Evolutionary conservation across 2,329 filamentous ascomycete species (phyloP).

Genomic region (Cercospora sojina): DNA sequence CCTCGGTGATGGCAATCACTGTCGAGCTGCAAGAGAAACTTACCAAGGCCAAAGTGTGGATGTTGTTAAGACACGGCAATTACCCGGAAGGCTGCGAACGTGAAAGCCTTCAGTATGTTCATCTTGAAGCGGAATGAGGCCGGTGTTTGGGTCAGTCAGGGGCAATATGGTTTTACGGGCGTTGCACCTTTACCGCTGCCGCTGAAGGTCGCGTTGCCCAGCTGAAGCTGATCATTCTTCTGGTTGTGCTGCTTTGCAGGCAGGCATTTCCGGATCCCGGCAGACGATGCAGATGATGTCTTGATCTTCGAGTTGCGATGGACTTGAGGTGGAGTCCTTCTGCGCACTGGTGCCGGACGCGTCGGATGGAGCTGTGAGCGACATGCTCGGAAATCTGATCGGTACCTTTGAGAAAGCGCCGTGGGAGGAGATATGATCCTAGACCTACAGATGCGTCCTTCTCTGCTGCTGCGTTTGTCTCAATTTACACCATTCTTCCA

Average conservation of each 20-base stretch:
- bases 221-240: neutral
- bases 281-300: neutral
- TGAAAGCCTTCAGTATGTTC: constrained; percentile 13
- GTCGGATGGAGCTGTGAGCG: neutral
- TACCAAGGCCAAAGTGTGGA: constrained; percentile 12
- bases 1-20: neutral
- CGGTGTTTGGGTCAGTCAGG: constrained; percentile 6
- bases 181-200: constrained; percentile 15
- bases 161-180: constrained; percentile 13
- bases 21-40: constrained; percentile 17
- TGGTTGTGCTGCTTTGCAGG: neutral
- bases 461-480: constrained; percentile 41
- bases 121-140: constrained; percentile 3
- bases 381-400: neutral
- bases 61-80: constrained; percentile 7
- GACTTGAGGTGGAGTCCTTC: neutral
- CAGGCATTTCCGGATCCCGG: neutral
- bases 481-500: constrained; percentile 48
- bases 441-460: constrained; percentile 33
- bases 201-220: constrained; percentile 2
- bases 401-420: neutral
- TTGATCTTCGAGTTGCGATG: neutral
- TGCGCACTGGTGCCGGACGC: neutral
- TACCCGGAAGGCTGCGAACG: constrained; percentile 11
- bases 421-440: no score